Evolutionary conservation across 495 filamentous ascomycete genomes (phyloP), one percentile per base, ranked within the genome.

Genomic region (Corynascus novoguineensis): DNA sequence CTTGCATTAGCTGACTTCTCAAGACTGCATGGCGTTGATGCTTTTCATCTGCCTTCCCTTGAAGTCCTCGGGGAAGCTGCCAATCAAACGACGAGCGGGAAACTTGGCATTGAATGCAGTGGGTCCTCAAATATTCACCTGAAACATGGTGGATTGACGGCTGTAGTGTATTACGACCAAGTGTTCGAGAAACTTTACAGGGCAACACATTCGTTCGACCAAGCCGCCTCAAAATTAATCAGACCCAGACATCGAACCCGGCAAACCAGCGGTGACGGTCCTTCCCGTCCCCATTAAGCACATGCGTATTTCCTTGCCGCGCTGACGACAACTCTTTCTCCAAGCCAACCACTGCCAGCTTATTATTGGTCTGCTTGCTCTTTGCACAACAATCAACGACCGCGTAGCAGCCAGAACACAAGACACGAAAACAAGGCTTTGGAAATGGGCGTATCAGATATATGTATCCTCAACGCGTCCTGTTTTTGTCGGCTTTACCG

Each of bases 241-340:
- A n/a, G n/a, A n/a, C 37, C 12, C 17, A 9, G n/a, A 21, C 37
- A 38, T 15, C 35, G 12, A n/a, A n/a, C n/a, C 8, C 5, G 6
- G 1, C 15, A 38, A 44, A 44, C 11, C 40, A 44, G 40, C 40
- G 40, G 40, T 44, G 40, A 25, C 40, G 19, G 19, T 32, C 21
- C 9, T 35, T 6, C 6, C 5, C 47, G 24, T 37, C 32, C 32
- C 48, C 32, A 44, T 19, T 40, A 14, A 11, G n/a, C 27, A 14
- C 37, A 12, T 8, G 45, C 50, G 28, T 45, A 45, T 54, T 19
- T 14, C 31, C 40, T 27, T 15, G 38, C 40, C 17, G 35, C 17
- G 51, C 40, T 54, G 51, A 54, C 51, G 51, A 54, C 51, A 41
- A 54, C 51, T 45, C 11, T 32, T n/a, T n/a, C 15, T 10, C 35